Evolutionary conservation across 108 stramenopile genomes (phyloP), one percentile per base, ranked within the genome.

Genomic region (Skeletonema menzelii): DNA sequence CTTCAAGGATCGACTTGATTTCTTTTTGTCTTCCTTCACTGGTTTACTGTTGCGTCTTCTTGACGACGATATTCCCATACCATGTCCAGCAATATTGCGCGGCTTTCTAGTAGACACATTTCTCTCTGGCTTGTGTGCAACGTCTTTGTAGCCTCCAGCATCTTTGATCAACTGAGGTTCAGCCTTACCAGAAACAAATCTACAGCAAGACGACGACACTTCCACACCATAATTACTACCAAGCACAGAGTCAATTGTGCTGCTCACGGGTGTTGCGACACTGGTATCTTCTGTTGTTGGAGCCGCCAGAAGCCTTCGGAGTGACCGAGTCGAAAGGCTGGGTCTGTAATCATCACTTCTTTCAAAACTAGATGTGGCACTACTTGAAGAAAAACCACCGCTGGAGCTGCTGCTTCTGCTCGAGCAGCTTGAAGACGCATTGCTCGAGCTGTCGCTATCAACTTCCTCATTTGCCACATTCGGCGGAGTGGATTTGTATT

Each of bases 141-240:
- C 40, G 3, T 42, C 40, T 42, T 42, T 42, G 40, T 42, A 42
- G n/a, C 40, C 40, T n/a, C 40, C 40, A 42, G 40, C 40, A 42
- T 42, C 40, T 3, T 42, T 11, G 15, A 42, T 42, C 11, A 42
- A 4, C 11, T 42, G 15, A 3, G 40, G 15, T n/a, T 15, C 15
- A 42, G 14, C 40, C 2, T 42, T 42, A 5, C 40, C 40, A 42
- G 40, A 42, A 3, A 42, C 40, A 42, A 42, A 42, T 15, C n/a
- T 42, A 15, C 40, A 42, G 40, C 15, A 42, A 5, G 14, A 4
- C n/a, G 40, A 42, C 8, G 49, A 5, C 56, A 55, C 56, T 24
- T 68, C 55, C 12, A 35, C 49, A 27, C 67, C 55, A 14, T 68
- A 35, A 24, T 24, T 28, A 34, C 67, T 35, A 14, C 53, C 53